These are phyloP conservation scores for Pleoardoris graminearum DNA, from an alignment of 2,329 filamentous ascomycete species.

Conservation along the genomic window DNA sequence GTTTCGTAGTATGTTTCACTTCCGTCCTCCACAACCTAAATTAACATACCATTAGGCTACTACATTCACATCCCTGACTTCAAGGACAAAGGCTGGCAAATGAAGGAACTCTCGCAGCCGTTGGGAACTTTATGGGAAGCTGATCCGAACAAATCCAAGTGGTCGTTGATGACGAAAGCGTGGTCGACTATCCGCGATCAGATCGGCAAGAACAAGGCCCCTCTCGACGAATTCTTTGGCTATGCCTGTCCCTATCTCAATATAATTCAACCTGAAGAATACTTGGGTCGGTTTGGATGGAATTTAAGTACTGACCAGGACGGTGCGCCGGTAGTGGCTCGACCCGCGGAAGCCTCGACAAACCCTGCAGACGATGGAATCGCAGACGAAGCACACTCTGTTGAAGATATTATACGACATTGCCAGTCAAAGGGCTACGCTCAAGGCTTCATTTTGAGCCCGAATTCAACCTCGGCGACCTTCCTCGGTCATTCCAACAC, in stretches of 20 bases:
- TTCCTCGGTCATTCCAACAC: constrained; percentile 19
- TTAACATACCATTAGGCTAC: constrained; percentile 49
- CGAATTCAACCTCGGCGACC: constrained; percentile 15
- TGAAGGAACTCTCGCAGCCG: constrained; percentile 58
- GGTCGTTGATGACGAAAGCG: constrained; percentile 58
- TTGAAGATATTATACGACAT: constrained; percentile 39
- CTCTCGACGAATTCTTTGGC: constrained; percentile 54
- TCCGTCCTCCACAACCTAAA: background rate
- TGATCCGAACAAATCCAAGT: constrained; percentile 56
- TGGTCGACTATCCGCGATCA: constrained; percentile 60
- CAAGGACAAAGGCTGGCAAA: constrained; percentile 45
- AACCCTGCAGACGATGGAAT: constrained; percentile 20
- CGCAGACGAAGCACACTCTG: constrained; percentile 33
- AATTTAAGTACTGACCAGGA: constrained; percentile 39
- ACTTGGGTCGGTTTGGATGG: constrained; percentile 56
- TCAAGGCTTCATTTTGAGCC: constrained; percentile 14
- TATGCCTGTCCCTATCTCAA: constrained; percentile 53
- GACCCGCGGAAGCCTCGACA: constrained; percentile 16
- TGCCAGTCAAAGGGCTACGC: constrained; percentile 33
- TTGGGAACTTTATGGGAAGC: constrained; percentile 55
- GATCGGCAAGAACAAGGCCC: constrained; percentile 51
- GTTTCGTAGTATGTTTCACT: constrained; percentile 35
- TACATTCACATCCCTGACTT: constrained; percentile 51
- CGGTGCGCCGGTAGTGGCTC: constrained; percentile 20
- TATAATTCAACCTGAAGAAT: constrained; percentile 51